A percentile compares a stretch with the other conserved stretches of the same genome.
Conservation (phyloP, 176 grass and related monocot species). For the Carex pumila region DNA sequence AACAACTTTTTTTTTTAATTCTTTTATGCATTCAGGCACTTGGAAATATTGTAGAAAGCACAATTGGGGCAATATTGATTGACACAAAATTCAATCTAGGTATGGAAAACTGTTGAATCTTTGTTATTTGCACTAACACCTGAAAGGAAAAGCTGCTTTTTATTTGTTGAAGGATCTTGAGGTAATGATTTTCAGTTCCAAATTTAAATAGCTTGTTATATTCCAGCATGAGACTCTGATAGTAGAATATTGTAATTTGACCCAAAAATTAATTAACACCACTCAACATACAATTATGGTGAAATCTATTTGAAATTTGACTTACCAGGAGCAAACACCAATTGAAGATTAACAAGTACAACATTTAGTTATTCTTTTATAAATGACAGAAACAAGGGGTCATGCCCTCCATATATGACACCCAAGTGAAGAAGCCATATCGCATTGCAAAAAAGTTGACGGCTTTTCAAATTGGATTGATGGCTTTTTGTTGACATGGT, state of each 20-base stretch:
- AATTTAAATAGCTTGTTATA: not conserved
- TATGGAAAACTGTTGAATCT: slow-evolving; percentile 58
- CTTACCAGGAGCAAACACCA: not conserved
- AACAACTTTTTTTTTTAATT: not conserved
- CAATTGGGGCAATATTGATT: slow-evolving; percentile 68
- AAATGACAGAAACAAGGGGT: slow-evolving; percentile 48
- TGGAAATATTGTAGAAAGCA: slow-evolving; percentile 93
- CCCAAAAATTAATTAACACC: not conserved
- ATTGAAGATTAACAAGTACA: not conserved
- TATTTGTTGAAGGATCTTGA: slow-evolving; percentile 72
- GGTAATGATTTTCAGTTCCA: slow-evolving; percentile 31
- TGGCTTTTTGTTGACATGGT: not conserved
- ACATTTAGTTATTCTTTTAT: not conserved
- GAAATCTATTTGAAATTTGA: not conserved
- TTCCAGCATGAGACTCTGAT: slow-evolving; percentile 6
- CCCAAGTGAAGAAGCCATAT: slow-evolving; percentile 29
- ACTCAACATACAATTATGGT: not conserved
- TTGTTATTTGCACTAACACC: slow-evolving; percentile 83
- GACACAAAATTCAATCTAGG: slow-evolving; percentile 72
- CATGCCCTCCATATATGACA: slow-evolving; percentile 38
- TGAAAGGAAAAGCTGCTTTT: slow-evolving; percentile 73
- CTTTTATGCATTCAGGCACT: slow-evolving; percentile 45
- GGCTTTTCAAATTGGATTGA: not conserved
- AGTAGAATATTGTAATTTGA: not conserved
- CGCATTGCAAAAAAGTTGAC: not conserved